Percentiles rank a stretch among this genome's conserved stretches.
phyloP scores from a whole-genome alignment of 331 rosid species.

The Phaseolus coccineus region DNA sequence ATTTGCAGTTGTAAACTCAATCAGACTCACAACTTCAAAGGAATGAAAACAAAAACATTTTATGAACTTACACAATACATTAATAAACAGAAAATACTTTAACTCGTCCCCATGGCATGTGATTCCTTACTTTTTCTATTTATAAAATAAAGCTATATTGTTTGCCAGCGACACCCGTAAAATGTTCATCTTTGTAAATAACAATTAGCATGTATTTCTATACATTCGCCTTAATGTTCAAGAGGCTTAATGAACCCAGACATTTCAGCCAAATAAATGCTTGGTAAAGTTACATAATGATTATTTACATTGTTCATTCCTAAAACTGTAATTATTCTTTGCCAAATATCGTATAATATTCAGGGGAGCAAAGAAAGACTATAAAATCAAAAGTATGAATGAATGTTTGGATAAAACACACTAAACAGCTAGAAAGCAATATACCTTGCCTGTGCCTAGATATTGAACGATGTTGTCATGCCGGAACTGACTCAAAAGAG shows the following conservation, averaged over 20 bases:
- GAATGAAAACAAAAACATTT: too few species aligned
- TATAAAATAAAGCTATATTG: slow-evolving; percentile 15
- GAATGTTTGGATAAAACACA: background rate
- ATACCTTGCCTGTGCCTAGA: slow-evolving; percentile 59
- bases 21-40: too few species aligned
- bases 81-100: background rate
- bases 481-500: slow-evolving; percentile 54
- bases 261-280: background rate
- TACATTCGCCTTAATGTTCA: background rate
- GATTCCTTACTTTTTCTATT: background rate
- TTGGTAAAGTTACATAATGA: slow-evolving; percentile 7
- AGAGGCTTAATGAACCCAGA: slow-evolving; percentile 18
- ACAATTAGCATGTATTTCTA: background rate
- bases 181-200: background rate
- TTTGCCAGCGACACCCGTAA: background rate
- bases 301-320: background rate
- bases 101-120: background rate
- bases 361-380: background rate
- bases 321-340: slow-evolving; percentile 18
- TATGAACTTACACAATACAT: background rate
- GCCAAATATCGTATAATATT: background rate
- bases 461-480: slow-evolving; percentile 62
- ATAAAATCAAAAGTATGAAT: background rate
- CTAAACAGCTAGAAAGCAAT: background rate
- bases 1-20: too few species aligned